Conservation (phyloP, 2,329 filamentous ascomycete genomes). For the Neoscytalidium dimidiatum region DNA sequence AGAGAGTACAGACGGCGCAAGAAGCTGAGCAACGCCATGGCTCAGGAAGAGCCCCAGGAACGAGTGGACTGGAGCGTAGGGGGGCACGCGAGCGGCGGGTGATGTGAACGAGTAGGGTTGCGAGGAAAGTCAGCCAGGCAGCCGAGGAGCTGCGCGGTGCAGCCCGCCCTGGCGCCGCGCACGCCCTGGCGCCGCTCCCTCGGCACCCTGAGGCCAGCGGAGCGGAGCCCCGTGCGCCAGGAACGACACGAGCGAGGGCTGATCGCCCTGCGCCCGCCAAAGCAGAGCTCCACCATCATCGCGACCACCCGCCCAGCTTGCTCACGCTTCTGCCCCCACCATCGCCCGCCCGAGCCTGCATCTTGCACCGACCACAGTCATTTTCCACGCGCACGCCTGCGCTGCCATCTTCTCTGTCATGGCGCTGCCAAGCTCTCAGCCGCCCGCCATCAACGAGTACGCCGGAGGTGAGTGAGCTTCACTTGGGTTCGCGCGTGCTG, state of each 20-base stretch:
- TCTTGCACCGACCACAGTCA: neutral
- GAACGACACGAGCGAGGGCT: neutral
- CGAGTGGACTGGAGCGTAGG: neutral
- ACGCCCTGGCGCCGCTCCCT: neutral
- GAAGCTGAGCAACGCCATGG: constrained; percentile 50
- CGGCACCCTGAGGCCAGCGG: neutral
- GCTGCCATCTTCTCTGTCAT: constrained; percentile 32
- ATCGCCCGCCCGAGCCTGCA: neutral
- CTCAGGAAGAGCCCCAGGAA: constrained; percentile 2
- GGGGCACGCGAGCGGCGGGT: neutral
- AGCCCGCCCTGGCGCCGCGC: neutral
- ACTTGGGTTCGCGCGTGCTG: neutral
- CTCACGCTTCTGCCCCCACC: neutral
- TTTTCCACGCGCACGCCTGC: neutral
- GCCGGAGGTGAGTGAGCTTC: constrained; percentile 45
- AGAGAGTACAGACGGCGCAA: constrained; percentile 61
- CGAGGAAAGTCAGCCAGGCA: neutral
- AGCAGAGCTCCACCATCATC: constrained; percentile 8
- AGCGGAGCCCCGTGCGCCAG: constrained; percentile 12
- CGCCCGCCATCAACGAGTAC: constrained; percentile 43
- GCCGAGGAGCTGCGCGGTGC: neutral
- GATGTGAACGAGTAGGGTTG: neutral
- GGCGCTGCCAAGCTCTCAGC: constrained; percentile 41
- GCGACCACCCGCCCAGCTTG: neutral
- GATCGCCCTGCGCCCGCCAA: neutral